Evolutionary conservation across 2,329 filamentous ascomycete genomes (phyloP), one percentile per base, ranked within the genome.

Genomic region (Cladosporium cucumerinum): DNA sequence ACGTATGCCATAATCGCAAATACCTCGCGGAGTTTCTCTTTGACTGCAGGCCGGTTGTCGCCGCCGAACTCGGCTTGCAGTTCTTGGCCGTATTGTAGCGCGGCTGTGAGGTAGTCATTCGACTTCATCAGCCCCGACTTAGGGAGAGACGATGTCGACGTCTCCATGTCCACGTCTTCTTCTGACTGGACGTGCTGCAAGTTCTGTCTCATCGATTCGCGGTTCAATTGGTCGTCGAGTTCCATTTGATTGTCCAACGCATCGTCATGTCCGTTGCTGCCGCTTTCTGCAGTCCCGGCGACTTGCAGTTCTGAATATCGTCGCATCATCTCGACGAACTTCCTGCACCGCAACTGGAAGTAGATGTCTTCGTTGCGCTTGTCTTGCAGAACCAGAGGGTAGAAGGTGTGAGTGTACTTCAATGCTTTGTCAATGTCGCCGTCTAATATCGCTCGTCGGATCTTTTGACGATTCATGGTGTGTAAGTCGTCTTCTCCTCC

Each of bases 301-400:
- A 82, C 79, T 72, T 83, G 84, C 21, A 90, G 77, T 70, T 93
- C 89, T 2, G 89, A 87, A 39, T 88, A 88, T 65, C 85, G 86
- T 48, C 90, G 86, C 72, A 96, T 92, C 89, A 99, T 94, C 77
- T 99, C 95, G 66, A 98, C 89, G 76, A 98, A 97, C 75, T 95
- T 96, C 66, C 93, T 88, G 74, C 93, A 97, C 69, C 89, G 87
- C 57, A 99, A 82, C 65, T 89, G 90, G 78, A 99, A 98, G 74
- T 93, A 88, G 18, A 97, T 92, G 62, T 92, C 87, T 63, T 91
- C 87, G 72, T 97, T 92, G 49, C 70, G 60, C 30, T 72, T 72
- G 25, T 91, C 86, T 55, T 86, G 83, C 21, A 99, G 84, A 1
- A 98, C 92, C 26, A 85, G 84, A 5, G 92, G 90, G 72, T 97